These are phyloP conservation scores for Echeveria elegans DNA, from an alignment of 164 flowering plant genomes.

Conservation along the genomic window DNA sequence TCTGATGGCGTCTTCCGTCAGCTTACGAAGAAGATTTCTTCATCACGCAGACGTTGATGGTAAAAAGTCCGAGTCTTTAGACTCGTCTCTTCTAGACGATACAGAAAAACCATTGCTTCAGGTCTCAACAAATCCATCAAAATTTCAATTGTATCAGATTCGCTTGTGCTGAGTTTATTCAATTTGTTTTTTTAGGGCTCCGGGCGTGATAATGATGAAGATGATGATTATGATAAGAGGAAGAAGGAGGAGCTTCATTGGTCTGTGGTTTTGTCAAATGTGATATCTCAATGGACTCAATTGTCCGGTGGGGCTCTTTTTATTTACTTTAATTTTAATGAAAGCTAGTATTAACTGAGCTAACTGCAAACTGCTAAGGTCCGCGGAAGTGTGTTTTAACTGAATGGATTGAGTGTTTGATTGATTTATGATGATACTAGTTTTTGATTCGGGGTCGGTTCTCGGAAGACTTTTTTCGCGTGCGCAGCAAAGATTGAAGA, in stretches of 20 bases:
- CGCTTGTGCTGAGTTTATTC: neutral
- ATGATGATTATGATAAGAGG: conserved; percentile 2
- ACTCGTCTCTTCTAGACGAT: neutral
- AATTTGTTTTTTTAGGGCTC: neutral
- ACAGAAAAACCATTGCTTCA: conserved; percentile 3
- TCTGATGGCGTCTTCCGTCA: neutral
- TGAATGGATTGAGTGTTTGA: neutral
- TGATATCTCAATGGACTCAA: conserved; percentile 1
- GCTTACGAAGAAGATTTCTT: conserved; percentile 7
- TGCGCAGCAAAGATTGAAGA: conserved; percentile 24
- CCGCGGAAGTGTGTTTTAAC: neutral
- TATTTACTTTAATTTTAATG: neutral
- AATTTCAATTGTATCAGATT: neutral
- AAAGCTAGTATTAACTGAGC: too few relatives aligned
- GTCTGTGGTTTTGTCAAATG: neutral
- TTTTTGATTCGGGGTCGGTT: conserved; percentile 64
- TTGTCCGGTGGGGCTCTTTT: neutral
- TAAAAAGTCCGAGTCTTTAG: neutral
- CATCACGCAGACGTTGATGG: conserved; percentile 7
- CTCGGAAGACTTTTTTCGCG: conserved; percentile 49
- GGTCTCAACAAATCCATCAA: neutral
- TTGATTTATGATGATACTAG: conserved; percentile 8
- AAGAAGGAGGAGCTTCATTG: conserved; percentile 6
- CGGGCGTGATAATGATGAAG: neutral
- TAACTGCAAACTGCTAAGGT: neutral